These are phyloP conservation scores for Pythium myriotylum DNA, from an alignment of 352 stramenopile genomes.

Conservation along the genomic window DNA sequence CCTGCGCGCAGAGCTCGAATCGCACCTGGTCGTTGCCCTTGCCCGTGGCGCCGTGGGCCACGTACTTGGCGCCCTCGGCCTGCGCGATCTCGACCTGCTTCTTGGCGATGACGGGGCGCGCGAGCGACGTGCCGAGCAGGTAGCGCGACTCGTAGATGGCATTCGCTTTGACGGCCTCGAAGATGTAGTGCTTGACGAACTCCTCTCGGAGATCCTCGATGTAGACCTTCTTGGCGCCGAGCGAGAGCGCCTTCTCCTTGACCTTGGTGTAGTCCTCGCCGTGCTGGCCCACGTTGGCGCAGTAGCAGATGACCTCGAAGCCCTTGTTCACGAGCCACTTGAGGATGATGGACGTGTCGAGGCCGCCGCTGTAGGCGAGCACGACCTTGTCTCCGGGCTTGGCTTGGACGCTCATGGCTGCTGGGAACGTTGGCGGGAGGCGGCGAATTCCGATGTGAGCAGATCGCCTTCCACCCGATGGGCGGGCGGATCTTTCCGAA, in stretches of 20 bases:
- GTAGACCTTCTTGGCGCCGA: constrained; percentile 90
- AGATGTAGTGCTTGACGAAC: constrained; percentile 96
- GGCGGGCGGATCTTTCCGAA: constrained; percentile 13
- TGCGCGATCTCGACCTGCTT: constrained; percentile 95
- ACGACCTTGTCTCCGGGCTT: constrained; percentile 91
- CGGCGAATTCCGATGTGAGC: constrained; percentile 46
- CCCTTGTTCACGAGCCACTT: constrained; percentile 98
- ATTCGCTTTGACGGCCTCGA: constrained; percentile 95
- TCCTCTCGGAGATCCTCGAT: constrained; percentile 97
- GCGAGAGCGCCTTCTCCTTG: constrained; percentile 87
- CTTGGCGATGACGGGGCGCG: constrained; percentile 98
- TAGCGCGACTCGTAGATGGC: constrained; percentile 98
- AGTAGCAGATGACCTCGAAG: constrained; percentile 99
- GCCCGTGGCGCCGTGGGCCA: constrained; percentile 97
- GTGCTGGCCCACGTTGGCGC: constrained; percentile 98
- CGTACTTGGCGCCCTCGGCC: constrained; percentile 89
- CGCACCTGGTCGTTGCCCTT: constrained; percentile 99
- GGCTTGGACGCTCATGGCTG: constrained; percentile 68
- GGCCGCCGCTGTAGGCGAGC: constrained; percentile 96
- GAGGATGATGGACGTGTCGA: constrained; percentile 99
- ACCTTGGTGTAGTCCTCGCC: constrained; percentile 95
- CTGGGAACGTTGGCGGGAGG: constrained; percentile 11
- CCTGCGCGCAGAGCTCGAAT: constrained; percentile 98
- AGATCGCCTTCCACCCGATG: background rate
- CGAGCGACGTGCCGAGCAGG: constrained; percentile 97